Evolutionary conservation across 768 basidiomycete genomes (phyloP).

Genomic region (Psilocybe cyanescens): DNA sequence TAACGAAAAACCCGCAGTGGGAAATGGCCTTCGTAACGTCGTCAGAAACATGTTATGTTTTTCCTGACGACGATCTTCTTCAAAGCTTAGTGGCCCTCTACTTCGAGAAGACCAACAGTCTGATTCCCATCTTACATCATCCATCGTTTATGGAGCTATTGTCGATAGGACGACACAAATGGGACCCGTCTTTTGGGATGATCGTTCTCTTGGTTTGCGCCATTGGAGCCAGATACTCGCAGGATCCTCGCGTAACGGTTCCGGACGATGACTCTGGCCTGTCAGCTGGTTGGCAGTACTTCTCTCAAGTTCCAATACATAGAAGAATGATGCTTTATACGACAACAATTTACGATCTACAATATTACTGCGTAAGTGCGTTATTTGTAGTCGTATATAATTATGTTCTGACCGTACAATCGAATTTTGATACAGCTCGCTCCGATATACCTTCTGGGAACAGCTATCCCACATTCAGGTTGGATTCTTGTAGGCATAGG

Average conservation of each 20-base stretch:
- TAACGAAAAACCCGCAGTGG: conserved; percentile 32
- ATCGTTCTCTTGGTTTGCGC: conserved; percentile 71
- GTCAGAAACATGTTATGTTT: conserved; percentile 36
- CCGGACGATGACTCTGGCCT: conserved; percentile 40
- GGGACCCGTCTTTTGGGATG: conserved; percentile 53
- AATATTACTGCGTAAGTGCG: conserved; percentile 59
- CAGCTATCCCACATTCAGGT: conserved; percentile 52
- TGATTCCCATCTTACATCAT: conserved; percentile 67
- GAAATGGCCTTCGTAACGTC: conserved; percentile 28
- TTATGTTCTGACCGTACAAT: no score
- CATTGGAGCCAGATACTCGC: conserved; percentile 58
- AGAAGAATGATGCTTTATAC: conserved; percentile 60
- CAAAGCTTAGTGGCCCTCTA: conserved; percentile 55
- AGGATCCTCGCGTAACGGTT: conserved; percentile 47
- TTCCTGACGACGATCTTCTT: conserved; percentile 55
- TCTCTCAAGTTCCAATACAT: conserved; percentile 62
- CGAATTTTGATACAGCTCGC: conserved; percentile 25
- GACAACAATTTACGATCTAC: conserved; percentile 70
- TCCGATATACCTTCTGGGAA: conserved; percentile 39
- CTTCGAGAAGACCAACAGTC: conserved; percentile 54
- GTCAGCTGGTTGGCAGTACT: conserved; percentile 65
- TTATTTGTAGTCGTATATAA: not conserved
- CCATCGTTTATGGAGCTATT: conserved; percentile 62
- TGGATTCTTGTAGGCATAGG: conserved; percentile 64
- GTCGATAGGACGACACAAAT: conserved; percentile 47